Conservation (phyloP, 1,284 basidiomycete genomes). For the Leccinum griseonigrum region DNA sequence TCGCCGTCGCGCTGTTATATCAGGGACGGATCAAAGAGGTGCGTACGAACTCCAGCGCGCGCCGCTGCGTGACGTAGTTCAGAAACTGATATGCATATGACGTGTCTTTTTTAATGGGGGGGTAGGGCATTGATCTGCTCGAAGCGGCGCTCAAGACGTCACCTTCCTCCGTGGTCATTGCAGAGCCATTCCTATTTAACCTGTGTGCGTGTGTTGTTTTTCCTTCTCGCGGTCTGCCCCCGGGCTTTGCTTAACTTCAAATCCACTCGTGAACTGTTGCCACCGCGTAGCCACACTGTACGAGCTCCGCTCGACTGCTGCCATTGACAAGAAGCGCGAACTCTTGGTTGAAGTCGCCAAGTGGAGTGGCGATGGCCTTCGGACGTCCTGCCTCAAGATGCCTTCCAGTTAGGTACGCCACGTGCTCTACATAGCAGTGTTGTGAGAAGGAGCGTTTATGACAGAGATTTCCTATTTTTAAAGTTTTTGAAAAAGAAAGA, state of each 20-base stretch:
- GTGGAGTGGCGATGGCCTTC: slow-evolving; percentile 80
- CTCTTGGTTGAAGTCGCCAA: slow-evolving; percentile 72
- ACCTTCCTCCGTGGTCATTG: slow-evolving; percentile 65
- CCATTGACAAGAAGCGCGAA: slow-evolving; percentile 69
- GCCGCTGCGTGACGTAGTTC: background rate
- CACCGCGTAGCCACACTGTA: slow-evolving; percentile 71
- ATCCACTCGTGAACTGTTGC: background rate
- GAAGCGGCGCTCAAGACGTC: slow-evolving; percentile 60
- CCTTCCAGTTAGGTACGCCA: slow-evolving; percentile 45
- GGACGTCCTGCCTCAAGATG: slow-evolving; percentile 77
- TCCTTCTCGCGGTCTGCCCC: background rate
- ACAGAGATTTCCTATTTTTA: background rate
- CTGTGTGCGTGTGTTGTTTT: slow-evolving; percentile 52
- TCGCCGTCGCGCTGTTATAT: slow-evolving; percentile 66
- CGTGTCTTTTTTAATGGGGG: background rate
- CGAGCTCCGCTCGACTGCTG: slow-evolving; percentile 68
- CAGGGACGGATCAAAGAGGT: slow-evolving; percentile 72
- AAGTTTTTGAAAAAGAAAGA: slow-evolving; percentile 3
- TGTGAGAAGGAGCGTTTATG: slow-evolving; percentile 1
- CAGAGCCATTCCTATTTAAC: slow-evolving; percentile 80
- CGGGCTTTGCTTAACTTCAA: background rate
- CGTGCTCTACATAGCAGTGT: background rate
- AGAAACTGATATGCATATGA: background rate
- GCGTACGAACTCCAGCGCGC: slow-evolving; percentile 1
- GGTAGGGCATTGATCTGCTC: slow-evolving; percentile 64